Evolutionary conservation across 139 green algal species (phyloP), one percentile per base, ranked within the genome.

Genomic region (Micractinium sp.): DNA sequence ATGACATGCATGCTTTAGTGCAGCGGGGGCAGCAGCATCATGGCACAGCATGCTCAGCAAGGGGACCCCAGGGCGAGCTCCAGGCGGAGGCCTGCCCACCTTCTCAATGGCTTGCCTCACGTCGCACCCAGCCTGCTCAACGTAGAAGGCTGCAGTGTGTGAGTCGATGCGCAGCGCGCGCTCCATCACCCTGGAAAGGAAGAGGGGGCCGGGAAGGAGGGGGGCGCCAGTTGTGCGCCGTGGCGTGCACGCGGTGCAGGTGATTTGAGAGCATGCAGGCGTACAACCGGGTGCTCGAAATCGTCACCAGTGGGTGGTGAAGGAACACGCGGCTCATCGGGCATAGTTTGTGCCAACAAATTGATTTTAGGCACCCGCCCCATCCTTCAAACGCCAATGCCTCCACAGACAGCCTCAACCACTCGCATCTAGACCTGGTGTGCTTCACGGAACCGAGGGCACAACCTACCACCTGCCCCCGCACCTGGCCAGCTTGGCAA

Each of bases 121-220:
- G 77, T 82, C 77, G 38, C 77, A 82, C 38, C 77, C 77, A n/a
- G 77, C 77, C 41, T 82, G 77, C 25, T 56, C 15, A 25, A 82
- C 27, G 25, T 82, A 82, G 38, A 82, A 82, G 77, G 77, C 29
- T 39, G 77, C 77, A 12, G 77, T 82, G 1, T 39, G 39, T 5
- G 27, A 15, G 77, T 82, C 77, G 7, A 82, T 82, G 77, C 77
- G 77, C 5, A 82, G 77, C 9, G 77, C 77, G 9, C 77, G 77
- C 77, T 82, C 38, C 38, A 82, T 36, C 3, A 82, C 77, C 16
- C 71, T 77, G 71, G 2, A 1, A 27, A 5, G 29, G 7, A 19
- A 33, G 71, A 39, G 27, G 71, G 29, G 33, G 38, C 7, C 23
- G 38, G 22, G 22, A 82, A 15, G 23, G 22, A 35, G 38, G 38